Evolutionary conservation across 441 rosid genomes (phyloP).

Genomic region (Brassica balearica): DNA sequence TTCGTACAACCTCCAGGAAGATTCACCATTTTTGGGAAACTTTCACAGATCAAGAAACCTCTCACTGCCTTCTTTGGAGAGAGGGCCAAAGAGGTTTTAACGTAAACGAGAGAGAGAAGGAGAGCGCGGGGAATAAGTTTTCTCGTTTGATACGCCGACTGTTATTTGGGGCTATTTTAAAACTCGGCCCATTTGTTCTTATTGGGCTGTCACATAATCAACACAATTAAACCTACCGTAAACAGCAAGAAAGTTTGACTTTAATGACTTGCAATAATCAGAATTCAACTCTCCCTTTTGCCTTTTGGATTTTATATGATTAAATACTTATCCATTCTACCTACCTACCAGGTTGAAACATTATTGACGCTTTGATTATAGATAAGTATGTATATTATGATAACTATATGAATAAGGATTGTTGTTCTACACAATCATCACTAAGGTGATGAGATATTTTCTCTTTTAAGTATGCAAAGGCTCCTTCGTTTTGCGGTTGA

Average conservation of each 20-base stretch:
- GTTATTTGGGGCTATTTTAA: not conserved
- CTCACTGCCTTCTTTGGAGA: not conserved
- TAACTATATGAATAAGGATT: not conserved
- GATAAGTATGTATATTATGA: not conserved
- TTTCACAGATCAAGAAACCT: not conserved
- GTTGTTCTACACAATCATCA: not conserved
- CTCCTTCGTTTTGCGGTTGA: slow-evolving; percentile 26
- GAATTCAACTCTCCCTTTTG: not conserved
- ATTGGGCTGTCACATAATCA: not conserved
- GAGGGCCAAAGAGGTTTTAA: not conserved
- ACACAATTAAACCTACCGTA: not conserved
- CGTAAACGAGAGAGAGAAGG: not conserved
- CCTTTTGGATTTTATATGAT: not conserved
- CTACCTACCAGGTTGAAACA: no score
- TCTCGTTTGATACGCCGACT: not conserved
- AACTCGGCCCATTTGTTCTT: not conserved
- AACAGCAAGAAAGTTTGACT: not conserved
- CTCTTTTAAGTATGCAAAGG: not conserved
- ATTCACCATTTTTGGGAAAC: not conserved
- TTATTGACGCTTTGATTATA: not conserved
- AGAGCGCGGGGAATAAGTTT: not conserved
- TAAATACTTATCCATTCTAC: not conserved
- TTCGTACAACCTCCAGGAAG: not conserved
- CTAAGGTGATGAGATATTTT: not conserved
- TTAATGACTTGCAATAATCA: not conserved